Percentiles rank a stretch among this genome's conserved stretches.
Evolutionary conservation across 768 basidiomycete species (phyloP).

Genomic region (Aureoboletus auriporus): DNA sequence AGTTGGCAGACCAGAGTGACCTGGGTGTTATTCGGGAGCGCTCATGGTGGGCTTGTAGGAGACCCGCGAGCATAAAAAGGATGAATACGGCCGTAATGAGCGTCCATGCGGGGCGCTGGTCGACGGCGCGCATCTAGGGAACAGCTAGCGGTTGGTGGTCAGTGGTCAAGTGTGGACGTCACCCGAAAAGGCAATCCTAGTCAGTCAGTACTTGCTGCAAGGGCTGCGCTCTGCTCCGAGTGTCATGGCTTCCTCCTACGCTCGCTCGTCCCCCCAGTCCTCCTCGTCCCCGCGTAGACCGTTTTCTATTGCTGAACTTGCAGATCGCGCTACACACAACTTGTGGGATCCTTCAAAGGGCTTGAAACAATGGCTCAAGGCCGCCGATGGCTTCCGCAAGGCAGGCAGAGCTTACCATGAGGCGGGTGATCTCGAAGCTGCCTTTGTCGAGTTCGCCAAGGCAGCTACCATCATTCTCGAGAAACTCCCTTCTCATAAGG

Average conservation of each 20-base stretch:
- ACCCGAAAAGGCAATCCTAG: slow-evolving; percentile 21
- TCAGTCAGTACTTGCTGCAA: slow-evolving; percentile 13
- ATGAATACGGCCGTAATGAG: slow-evolving; percentile 41
- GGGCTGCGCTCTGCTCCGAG: slow-evolving; percentile 6
- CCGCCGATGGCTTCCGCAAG: slow-evolving; percentile 59
- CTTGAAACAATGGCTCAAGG: slow-evolving; percentile 63
- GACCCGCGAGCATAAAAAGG: slow-evolving; percentile 48
- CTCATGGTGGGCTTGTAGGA: slow-evolving; percentile 37
- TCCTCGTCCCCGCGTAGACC: slow-evolving; percentile 37
- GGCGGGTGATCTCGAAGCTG: slow-evolving; percentile 59
- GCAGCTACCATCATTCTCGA: slow-evolving; percentile 78
- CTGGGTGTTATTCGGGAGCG: not conserved
- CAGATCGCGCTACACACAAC: slow-evolving; percentile 52
- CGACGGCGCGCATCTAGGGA: slow-evolving; percentile 12
- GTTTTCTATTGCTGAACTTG: slow-evolving; percentile 61
- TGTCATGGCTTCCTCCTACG: slow-evolving; percentile 21
- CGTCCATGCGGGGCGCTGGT: slow-evolving; percentile 32
- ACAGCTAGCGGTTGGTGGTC: not conserved
- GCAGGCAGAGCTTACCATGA: slow-evolving; percentile 46
- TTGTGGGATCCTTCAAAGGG: slow-evolving; percentile 55
- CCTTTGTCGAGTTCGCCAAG: slow-evolving; percentile 67
- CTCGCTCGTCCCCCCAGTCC: slow-evolving; percentile 14
- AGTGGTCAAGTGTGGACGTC: not conserved
- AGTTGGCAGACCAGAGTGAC: slow-evolving; percentile 17
- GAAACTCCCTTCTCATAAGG: slow-evolving; percentile 68